Conservation (phyloP, 2,329 filamentous ascomycete species). For the Clonostachys sp. region DNA sequence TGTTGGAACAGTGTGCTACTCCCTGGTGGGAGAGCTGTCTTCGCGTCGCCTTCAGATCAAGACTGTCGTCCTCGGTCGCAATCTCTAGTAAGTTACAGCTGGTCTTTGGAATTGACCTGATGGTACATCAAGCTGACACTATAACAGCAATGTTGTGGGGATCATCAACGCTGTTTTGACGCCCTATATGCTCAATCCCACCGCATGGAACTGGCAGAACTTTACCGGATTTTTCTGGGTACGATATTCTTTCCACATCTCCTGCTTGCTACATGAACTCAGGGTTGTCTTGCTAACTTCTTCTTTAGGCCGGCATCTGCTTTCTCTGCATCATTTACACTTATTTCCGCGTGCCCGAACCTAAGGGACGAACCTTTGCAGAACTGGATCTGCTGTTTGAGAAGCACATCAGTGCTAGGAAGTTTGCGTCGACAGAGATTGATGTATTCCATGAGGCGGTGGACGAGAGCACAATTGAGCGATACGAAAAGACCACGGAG, state of each 20-base stretch:
- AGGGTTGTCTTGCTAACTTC: background rate
- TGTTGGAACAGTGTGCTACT: slow-evolving; percentile 38
- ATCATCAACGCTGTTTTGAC: slow-evolving; percentile 41
- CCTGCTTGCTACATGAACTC: slow-evolving; percentile 9
- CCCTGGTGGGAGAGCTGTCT: slow-evolving; percentile 36
- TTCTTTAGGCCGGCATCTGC: slow-evolving; percentile 28
- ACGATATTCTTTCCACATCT: background rate
- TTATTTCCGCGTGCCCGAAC: slow-evolving; percentile 48
- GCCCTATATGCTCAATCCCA: slow-evolving; percentile 40
- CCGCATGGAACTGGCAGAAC: slow-evolving; percentile 41
- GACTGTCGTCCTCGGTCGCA: slow-evolving; percentile 37
- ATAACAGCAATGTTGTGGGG: slow-evolving; percentile 31
- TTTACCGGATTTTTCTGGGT: slow-evolving; percentile 39
- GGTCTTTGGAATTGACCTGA: background rate
- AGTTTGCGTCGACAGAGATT: slow-evolving; percentile 17
- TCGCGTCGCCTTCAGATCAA: slow-evolving; percentile 39
- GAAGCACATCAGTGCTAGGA: slow-evolving; percentile 30
- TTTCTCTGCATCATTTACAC: slow-evolving; percentile 42
- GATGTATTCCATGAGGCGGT: too few species aligned
- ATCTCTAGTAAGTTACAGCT: slow-evolving; percentile 22
- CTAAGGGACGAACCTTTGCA: slow-evolving; percentile 45
- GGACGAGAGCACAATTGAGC: too few species aligned
- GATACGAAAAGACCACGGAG: too few species aligned
- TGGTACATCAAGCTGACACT: too few species aligned
- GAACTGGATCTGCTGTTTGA: slow-evolving; percentile 54